Conservation (phyloP, 1,284 basidiomycete genomes). For the Cryptococcus sp. region DNA sequence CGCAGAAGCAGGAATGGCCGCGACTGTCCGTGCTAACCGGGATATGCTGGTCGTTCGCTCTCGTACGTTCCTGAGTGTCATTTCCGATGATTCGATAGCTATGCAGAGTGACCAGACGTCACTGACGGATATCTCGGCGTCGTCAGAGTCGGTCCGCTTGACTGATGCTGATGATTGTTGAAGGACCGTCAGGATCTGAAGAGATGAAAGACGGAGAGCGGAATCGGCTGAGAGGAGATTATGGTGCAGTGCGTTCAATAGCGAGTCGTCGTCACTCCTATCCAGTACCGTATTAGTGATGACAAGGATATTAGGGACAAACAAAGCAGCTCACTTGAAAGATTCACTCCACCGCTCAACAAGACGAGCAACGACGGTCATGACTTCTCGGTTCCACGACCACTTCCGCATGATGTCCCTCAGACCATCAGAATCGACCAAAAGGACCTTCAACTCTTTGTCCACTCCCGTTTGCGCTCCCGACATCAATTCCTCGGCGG, state of each 20-base stretch:
- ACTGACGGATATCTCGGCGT: conserved; percentile 2
- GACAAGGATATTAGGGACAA: neutral
- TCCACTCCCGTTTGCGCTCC: conserved; percentile 14
- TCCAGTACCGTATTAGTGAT: neutral
- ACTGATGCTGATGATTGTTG: conserved; percentile 15
- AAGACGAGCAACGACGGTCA: conserved; percentile 61
- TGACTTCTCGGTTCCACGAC: conserved; percentile 61
- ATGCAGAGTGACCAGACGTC: conserved; percentile 66
- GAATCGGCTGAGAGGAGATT: conserved; percentile 57
- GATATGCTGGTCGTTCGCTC: conserved; percentile 74
- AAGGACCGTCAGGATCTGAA: conserved; percentile 47
- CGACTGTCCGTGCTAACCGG: conserved; percentile 30
- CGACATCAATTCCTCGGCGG: conserved; percentile 20
- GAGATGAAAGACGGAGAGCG: conserved; percentile 46
- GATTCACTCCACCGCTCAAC: conserved; percentile 45
- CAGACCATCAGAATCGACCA: conserved; percentile 54
- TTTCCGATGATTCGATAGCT: conserved; percentile 70
- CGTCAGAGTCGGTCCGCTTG: conserved; percentile 1
- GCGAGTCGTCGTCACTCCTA: conserved; percentile 2
- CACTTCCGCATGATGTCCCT: conserved; percentile 58
- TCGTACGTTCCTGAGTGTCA: conserved; percentile 75
- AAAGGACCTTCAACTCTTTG: conserved; percentile 18
- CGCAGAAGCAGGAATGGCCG: conserved; percentile 27
- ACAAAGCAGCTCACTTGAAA: conserved; percentile 19
- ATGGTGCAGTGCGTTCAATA: conserved; percentile 28